Percentiles rank a stretch among this genome's conserved stretches.
phyloP scores from a whole-genome alignment of 2,329 filamentous ascomycete genomes.

The Sclerotinia spermophila region DNA sequence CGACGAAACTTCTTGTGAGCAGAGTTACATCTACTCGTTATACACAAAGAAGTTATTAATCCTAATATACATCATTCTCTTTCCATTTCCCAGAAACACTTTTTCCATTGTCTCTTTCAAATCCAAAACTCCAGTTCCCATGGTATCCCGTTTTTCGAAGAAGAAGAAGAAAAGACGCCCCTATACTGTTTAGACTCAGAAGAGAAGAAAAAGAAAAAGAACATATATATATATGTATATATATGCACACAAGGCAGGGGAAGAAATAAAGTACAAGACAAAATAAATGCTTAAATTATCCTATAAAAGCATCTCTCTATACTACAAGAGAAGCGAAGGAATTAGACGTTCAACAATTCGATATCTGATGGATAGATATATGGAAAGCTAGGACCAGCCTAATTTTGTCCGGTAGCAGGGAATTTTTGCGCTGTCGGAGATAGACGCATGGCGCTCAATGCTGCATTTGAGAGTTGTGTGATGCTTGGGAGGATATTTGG shows the following conservation, averaged over 20 bases:
- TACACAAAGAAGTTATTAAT: not conserved
- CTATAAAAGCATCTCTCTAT: not conserved
- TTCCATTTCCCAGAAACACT: not conserved
- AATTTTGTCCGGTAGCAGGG: conserved; percentile 23
- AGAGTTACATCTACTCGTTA: not conserved
- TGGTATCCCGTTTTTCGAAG: not conserved
- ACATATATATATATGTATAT: too few relatives aligned
- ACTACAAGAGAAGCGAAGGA: not conserved
- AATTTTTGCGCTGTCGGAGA: conserved; percentile 25
- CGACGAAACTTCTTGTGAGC: accelerated
- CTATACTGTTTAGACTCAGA: not conserved
- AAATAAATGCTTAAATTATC: not conserved
- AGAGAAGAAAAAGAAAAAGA: not conserved
- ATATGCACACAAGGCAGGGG: not conserved
- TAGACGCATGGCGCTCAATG: conserved; percentile 24
- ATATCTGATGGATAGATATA: not conserved
- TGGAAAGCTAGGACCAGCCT: not conserved
- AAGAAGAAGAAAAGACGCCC: not conserved
- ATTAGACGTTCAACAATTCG: not conserved
- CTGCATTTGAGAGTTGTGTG: conserved; percentile 31
- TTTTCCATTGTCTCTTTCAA: not conserved
- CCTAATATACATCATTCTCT: not conserved
- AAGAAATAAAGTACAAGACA: not conserved
- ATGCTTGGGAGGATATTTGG: conserved; percentile 33
- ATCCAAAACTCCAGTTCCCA: not conserved